Base-by-base conservation (phyloP, 495 filamentous ascomycete species). In the Aspergillus biplanus region DNA sequence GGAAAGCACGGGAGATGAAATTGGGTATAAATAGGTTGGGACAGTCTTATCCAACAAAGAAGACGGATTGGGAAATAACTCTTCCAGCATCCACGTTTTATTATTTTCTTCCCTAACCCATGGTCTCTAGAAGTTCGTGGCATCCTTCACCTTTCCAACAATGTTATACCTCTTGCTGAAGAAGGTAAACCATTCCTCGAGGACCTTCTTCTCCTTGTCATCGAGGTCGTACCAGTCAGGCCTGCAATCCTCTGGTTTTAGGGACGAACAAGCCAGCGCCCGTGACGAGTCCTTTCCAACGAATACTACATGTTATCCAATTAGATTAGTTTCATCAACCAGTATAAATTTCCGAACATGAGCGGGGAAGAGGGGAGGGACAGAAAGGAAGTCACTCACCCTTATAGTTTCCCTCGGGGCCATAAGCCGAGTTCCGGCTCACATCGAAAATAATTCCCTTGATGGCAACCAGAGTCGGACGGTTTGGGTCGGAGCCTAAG, bases 371-470 rank as follows among this genome's bases (percentile, higher is more conserved):
- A 8, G 37, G 13, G 37, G 8, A 39, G 7, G 37, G 13, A 3
- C 37, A 12, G 11, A 5, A 21, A 9, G 18, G 18, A 8, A 3
- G 52, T 11, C 8, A 72, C 84, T 59, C 80, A 97, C 95, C 90
- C 65, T 90, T 84, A 74, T 99, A 99, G 60, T 87, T 81, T 21
- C 92, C 93, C 7, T 85, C 85, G n/a, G 88, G 84, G n/a, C 85
- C 84, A 70, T 99, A 99, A 34, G 90, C 86, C 37, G 86, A 82
- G 71, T 97, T 98, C 21, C 86, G 89, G 54, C 83, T 90, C 55
- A 99, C 95, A 71, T 99, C 94, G 70, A 97, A 99, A 48, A 99
- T 89, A 62, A 86, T 90, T 61, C 94, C 93, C 80, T 97, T 98
- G 78, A 99, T 98, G 33, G 96, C 95, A 32, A 99, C 92, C 66